A percentile compares a stretch with the other conserved stretches of the same genome.
These are phyloP conservation scores for Xylaria sp. DNA, from an alignment of 2,329 filamentous ascomycete species.

Conservation along the genomic window DNA sequence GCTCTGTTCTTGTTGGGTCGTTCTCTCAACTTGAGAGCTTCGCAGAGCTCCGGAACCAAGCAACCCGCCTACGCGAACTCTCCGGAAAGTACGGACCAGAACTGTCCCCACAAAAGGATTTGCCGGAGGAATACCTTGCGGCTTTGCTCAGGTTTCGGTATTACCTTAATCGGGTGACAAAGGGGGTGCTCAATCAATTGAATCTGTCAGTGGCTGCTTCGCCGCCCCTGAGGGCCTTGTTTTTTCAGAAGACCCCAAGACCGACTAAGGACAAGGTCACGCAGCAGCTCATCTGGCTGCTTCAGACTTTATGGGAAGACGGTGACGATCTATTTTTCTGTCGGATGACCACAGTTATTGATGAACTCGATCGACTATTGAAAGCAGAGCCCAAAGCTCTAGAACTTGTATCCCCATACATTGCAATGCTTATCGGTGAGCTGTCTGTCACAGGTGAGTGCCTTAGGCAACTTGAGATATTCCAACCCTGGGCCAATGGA, in stretches of 20 bases:
- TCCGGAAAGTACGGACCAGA: constrained; percentile 41
- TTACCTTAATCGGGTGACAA: constrained; percentile 43
- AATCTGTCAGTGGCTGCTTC: constrained; percentile 44
- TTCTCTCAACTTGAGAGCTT: constrained; percentile 47
- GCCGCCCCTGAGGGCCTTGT: constrained; percentile 47
- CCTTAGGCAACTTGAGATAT: constrained; percentile 51
- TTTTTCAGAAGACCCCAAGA: constrained; percentile 37
- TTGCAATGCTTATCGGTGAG: constrained; percentile 48
- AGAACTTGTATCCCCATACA: constrained; percentile 45
- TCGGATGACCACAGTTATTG: constrained; percentile 46
- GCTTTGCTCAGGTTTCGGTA: constrained; percentile 49
- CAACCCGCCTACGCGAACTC: constrained; percentile 36
- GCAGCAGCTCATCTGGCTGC: constrained; percentile 44
- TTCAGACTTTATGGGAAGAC: constrained; percentile 47
- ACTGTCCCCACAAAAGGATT: constrained; percentile 42
- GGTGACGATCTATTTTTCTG: constrained; percentile 39
- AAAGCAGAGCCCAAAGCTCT: constrained; percentile 44
- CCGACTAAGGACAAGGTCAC: constrained; percentile 29
- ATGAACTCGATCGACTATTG: constrained; percentile 55
- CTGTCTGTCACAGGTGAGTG: constrained; percentile 54
- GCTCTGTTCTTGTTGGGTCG: constrained; percentile 41
- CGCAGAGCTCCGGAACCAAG: constrained; percentile 45
- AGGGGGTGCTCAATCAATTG: constrained; percentile 40
- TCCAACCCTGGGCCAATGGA: constrained; percentile 53
- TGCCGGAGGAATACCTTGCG: constrained; percentile 47